Base-by-base conservation (phyloP, 352 stramenopile species). In the Pythium biforme region DNA sequence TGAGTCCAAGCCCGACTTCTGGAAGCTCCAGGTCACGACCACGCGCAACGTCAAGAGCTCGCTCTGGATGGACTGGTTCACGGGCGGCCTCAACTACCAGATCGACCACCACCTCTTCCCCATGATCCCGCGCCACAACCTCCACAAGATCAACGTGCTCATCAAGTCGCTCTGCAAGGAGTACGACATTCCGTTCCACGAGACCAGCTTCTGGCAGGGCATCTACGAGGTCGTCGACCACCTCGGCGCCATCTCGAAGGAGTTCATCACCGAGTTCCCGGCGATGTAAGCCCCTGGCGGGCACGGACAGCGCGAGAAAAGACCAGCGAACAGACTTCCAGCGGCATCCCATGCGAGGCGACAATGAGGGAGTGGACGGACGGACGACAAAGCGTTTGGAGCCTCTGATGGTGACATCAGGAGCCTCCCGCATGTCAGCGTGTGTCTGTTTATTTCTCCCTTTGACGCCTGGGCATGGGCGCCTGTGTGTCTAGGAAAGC, bases 241-340 rank as follows among this genome's bases (percentile, higher is more conserved):
- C 70, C 80, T 99, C 23, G 75, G 86, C 17, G 86, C 90, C 5
- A 96, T 99, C 50, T 97, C 89, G 34, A 83, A 93, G 66, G 90
- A 98, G 65, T 99, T 99, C 66, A 73, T 99, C 57, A 86, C 88
- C 55, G 94, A 99, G 54, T 99, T 99, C 74, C 97, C 97, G 26
- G 97, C 96, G 53, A 99, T 99, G 96, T 99, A 98, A 97, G 63
- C n/a, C n/a, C n/a, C n/a, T n/a, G n/a, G n/a, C n/a, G n/a, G n/a
- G n/a, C n/a, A n/a, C n/a, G n/a, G n/a, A n/a, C n/a, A n/a, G n/a
- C n/a, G n/a, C n/a, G n/a, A 34, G 29, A 34, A 34, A 10, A 34
- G 29, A 34, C 10, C 29, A 34, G 29, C 29, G 29, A 34, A 34
- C 29, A 4, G 29, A 34, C 29, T 10, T 10, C 29, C 29, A 34